Conservation (phyloP, 2,329 filamentous ascomycete species). For the Ophiostoma himal-ulmi region DNA sequence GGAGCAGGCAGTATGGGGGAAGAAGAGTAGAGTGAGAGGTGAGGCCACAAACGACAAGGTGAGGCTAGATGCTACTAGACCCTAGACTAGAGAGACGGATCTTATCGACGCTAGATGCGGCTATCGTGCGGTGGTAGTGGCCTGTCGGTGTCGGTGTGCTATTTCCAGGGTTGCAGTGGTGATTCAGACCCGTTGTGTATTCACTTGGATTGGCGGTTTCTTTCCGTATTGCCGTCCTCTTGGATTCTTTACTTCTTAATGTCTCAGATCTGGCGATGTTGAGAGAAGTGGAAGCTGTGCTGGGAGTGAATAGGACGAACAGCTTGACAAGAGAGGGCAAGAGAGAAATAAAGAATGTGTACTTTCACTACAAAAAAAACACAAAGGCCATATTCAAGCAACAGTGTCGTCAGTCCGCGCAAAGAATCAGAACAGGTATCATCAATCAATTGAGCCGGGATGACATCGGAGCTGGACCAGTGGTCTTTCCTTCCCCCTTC, state of each 20-base stretch:
- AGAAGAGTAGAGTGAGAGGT: not conserved
- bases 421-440: not conserved
- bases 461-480: not conserved
- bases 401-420: too few species aligned
- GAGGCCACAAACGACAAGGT: not conserved
- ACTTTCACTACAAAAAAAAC: not conserved
- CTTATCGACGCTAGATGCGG: constrained; percentile 6
- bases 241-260: not conserved
- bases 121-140: not conserved
- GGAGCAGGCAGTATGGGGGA: not conserved
- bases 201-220: not conserved
- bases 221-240: not conserved
- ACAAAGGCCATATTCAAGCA: not conserved
- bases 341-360: not conserved
- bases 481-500: not conserved
- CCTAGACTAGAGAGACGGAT: not conserved
- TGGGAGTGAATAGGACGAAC: not conserved
- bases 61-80: not conserved
- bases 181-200: not conserved
- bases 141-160: not conserved
- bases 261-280: not conserved
- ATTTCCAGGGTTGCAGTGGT: not conserved
- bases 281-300: not conserved
- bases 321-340: not conserved
- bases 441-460: constrained; percentile 15